phyloP scores from a whole-genome alignment of 2,329 filamentous ascomycete species.

The Gyromitra esculenta region DNA sequence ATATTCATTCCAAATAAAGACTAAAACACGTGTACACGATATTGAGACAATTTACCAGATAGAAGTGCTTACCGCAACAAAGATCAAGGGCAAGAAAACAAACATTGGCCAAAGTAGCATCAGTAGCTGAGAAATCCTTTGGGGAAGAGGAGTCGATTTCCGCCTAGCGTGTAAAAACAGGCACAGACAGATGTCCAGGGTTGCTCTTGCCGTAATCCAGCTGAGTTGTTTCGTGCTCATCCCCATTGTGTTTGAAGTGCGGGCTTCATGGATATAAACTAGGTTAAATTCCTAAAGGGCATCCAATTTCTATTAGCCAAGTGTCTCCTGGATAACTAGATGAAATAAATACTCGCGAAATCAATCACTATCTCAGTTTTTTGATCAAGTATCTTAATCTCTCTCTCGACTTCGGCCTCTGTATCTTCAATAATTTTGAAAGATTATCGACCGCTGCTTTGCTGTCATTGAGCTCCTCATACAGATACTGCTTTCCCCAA shows the following conservation, averaged over 20 bases:
- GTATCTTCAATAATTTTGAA: not conserved
- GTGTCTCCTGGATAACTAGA: no score
- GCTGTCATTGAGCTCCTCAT: not conserved
- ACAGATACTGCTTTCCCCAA: not conserved
- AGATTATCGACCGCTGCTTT: not conserved
- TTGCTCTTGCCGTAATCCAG: conserved; percentile 27
- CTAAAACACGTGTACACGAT: not conserved
- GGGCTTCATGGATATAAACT: conserved; percentile 27
- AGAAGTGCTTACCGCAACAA: conserved; percentile 18
- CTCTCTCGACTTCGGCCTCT: not conserved
- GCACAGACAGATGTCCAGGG: no score
- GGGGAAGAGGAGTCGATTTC: no score
- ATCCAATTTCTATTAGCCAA: not conserved
- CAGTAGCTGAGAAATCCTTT: not conserved
- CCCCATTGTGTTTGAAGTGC: conserved; percentile 10
- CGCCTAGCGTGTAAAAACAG: no score
- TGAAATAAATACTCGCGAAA: not conserved
- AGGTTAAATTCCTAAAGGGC: conserved; percentile 16
- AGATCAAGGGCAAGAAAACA: conserved; percentile 21
- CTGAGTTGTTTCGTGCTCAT: conserved; percentile 16
- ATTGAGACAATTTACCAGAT: not conserved
- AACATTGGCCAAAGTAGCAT: not conserved
- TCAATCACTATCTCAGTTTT: conserved; percentile 16
- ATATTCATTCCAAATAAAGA: conserved; percentile 32
- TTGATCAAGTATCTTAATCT: conserved; percentile 2